A percentile compares a stretch with the other conserved stretches of the same genome.
phyloP scores from a whole-genome alignment of 1,139 yeast species.

The Pichia norvegensis region DNA sequence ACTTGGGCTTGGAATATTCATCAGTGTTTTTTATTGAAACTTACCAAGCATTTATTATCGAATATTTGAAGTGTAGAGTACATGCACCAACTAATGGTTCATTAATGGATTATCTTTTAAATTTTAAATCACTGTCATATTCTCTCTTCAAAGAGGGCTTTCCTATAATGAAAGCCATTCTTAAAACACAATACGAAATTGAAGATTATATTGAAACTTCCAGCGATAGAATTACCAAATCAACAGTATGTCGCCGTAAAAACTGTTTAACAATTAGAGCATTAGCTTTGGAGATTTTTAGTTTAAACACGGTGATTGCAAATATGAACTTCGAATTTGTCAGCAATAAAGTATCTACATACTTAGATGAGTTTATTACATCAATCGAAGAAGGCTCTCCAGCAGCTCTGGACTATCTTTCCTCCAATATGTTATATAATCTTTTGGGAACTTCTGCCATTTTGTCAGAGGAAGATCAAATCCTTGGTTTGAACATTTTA shows the following conservation, averaged over 20 bases:
- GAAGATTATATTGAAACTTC: constrained; percentile 19
- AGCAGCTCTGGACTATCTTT: constrained; percentile 21
- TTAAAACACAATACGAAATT: constrained; percentile 18
- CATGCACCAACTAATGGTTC: constrained; percentile 9
- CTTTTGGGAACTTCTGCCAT: constrained; percentile 43
- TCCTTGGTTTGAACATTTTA: constrained; percentile 41
- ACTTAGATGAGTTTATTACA: constrained; percentile 19
- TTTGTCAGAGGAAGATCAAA: constrained; percentile 40
- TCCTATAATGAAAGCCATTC: constrained; percentile 25
- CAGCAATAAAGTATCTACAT: constrained; percentile 29
- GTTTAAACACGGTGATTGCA: constrained; percentile 31
- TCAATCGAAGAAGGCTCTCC: constrained; percentile 20
- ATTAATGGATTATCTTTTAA: constrained; percentile 15
- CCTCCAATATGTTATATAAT: constrained; percentile 36
- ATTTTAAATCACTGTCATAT: constrained; percentile 11
- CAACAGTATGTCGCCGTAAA: constrained; percentile 24
- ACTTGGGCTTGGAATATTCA: constrained; percentile 25
- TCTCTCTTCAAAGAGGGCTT: constrained; percentile 12
- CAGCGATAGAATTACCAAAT: constrained; percentile 20
- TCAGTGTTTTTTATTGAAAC: constrained; percentile 24
- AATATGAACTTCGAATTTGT: constrained; percentile 30
- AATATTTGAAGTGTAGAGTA: constrained; percentile 17
- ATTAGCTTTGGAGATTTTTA: constrained; percentile 35
- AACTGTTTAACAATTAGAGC: constrained; percentile 38
- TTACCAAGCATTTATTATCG: constrained; percentile 20